Conservation (phyloP, 768 basidiomycete genomes). For the Leccinellum albellum region DNA sequence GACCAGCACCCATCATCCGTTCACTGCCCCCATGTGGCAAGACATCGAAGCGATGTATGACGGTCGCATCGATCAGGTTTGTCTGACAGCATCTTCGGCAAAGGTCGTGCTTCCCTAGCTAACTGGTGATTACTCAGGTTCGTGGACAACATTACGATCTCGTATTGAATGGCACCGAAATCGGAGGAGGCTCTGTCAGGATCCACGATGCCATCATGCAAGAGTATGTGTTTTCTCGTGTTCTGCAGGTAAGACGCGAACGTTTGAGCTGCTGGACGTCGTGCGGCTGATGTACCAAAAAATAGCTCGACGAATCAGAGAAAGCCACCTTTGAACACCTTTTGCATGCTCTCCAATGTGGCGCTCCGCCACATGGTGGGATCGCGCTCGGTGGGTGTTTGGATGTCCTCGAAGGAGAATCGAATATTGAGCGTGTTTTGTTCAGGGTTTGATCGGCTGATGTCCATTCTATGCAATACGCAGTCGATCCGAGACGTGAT, state of each 20-base stretch:
- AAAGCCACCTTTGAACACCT: constrained; percentile 77
- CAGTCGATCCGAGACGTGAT: constrained; percentile 93
- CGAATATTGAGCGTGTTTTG: constrained; percentile 1
- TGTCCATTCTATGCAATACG: constrained; percentile 85
- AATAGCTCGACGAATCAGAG: constrained; percentile 70
- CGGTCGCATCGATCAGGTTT: constrained; percentile 59
- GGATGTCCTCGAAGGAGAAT: constrained; percentile 3
- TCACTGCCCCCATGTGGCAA: constrained; percentile 93
- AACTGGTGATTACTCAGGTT: constrained; percentile 46
- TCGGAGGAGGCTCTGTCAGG: constrained; percentile 91
- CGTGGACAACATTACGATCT: constrained; percentile 97
- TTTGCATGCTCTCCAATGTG: constrained; percentile 79
- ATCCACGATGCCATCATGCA: constrained; percentile 88
- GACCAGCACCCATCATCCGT: constrained; percentile 93
- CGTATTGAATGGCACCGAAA: constrained; percentile 89
- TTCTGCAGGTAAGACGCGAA: constrained; percentile 64
- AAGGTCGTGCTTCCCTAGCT: background rate
- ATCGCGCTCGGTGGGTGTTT: constrained; percentile 74
- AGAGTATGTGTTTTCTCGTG: constrained; percentile 69
- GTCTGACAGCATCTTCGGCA: constrained; percentile 15
- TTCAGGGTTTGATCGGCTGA: constrained; percentile 87
- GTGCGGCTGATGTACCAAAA: constrained; percentile 9
- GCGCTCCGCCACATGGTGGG: constrained; percentile 94
- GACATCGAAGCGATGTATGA: constrained; percentile 75
- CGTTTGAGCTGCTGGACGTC: constrained; percentile 4